Conservation (phyloP, 768 basidiomycete genomes). For the Lactarius vividus region DNA sequence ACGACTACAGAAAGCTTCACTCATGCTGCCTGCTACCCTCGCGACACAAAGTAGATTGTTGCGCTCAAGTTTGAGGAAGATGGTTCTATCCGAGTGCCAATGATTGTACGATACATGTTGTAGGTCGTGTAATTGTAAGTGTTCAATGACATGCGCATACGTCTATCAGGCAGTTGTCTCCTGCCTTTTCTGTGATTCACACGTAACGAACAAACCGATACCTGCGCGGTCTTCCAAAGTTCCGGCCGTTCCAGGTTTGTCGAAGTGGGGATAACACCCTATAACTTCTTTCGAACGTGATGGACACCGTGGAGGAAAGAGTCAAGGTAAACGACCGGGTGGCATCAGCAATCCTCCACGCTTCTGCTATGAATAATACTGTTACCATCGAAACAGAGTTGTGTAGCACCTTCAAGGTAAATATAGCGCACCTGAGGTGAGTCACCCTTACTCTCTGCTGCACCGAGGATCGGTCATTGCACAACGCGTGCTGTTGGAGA, state of each 20-base stretch:
- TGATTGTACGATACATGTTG: slow-evolving; percentile 1
- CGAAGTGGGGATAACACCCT: too few relatives aligned
- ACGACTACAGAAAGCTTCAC: neutral
- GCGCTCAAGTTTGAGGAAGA: neutral
- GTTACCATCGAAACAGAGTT: neutral
- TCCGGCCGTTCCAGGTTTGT: too few relatives aligned
- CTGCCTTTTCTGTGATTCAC: too few relatives aligned
- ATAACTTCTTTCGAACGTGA: too few relatives aligned
- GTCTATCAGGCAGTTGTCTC: too few relatives aligned
- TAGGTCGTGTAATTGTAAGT: neutral
- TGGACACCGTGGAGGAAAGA: slow-evolving; percentile 1
- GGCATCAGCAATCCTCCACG: neutral
- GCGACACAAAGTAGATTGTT: neutral
- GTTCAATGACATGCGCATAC: too few relatives aligned
- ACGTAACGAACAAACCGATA: too few relatives aligned
- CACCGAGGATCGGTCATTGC: neutral
- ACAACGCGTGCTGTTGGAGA: slow-evolving; percentile 2
- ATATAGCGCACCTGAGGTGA: neutral
- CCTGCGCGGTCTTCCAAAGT: too few relatives aligned
- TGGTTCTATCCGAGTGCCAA: neutral
- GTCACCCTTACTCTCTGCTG: neutral
- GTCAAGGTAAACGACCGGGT: neutral
- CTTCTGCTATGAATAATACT: neutral
- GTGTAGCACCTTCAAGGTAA: neutral
- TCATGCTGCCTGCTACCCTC: neutral